These are phyloP conservation scores for Acacia melanoxylon DNA, from an alignment of 306 rosid species.

Conservation along the genomic window DNA sequence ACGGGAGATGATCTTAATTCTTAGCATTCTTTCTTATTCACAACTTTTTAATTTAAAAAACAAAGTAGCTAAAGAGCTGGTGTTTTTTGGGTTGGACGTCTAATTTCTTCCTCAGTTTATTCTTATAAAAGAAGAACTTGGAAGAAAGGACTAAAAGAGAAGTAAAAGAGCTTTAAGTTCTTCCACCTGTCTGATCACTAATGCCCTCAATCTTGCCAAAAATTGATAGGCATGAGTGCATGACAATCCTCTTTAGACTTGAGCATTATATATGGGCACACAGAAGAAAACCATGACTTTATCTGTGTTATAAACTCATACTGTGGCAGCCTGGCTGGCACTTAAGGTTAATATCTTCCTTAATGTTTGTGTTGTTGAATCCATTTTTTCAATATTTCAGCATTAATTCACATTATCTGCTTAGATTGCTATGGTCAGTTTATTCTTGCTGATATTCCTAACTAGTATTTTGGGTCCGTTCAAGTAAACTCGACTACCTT, in stretches of 20 bases:
- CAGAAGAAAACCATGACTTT: not conserved
- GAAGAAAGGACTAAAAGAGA: not conserved
- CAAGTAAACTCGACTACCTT: slow-evolving; percentile 10
- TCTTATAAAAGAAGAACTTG: not conserved
- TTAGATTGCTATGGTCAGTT: slow-evolving; percentile 23
- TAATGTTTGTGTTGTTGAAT: not conserved
- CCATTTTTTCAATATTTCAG: not conserved
- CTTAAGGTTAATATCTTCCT: slow-evolving; percentile 1
- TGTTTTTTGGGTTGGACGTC: not conserved
- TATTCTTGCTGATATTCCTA: not conserved
- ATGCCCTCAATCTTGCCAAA: not conserved
- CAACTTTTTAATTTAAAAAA: slow-evolving; percentile 8
- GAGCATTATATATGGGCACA: not conserved
- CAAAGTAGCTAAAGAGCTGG: slow-evolving; percentile 17
- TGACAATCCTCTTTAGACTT: not conserved
- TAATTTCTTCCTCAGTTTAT: not conserved
- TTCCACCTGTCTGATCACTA: not conserved
- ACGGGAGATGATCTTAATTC: not conserved
- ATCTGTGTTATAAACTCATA: not conserved
- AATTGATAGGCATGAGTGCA: slow-evolving; percentile 11
- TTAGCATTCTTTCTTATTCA: slow-evolving; percentile 4
- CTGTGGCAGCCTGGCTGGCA: slow-evolving; percentile 6
- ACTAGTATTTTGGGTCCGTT: not conserved
- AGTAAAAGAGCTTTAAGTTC: not conserved
- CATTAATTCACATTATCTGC: not conserved